These are phyloP conservation scores for Achaetomium macrosporum DNA, from an alignment of 2,329 filamentous ascomycete species.

Conservation along the genomic window DNA sequence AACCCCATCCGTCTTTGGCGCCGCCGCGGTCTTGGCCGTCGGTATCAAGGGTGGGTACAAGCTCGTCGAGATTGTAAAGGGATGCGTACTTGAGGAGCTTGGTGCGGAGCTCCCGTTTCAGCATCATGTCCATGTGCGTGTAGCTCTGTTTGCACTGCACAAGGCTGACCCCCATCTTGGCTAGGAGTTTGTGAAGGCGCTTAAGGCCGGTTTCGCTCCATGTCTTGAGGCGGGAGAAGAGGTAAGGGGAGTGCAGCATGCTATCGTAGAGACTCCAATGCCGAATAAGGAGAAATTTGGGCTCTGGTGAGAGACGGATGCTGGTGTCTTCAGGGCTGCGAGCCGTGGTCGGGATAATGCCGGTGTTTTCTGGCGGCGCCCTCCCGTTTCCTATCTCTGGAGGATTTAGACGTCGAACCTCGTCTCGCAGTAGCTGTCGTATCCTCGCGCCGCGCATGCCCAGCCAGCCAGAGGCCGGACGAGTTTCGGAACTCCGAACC, in stretches of 20 bases:
- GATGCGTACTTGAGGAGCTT: slow-evolving; percentile 88
- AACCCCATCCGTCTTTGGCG: slow-evolving; percentile 90
- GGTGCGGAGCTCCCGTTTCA: slow-evolving; percentile 80
- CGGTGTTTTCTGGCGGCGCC: slow-evolving; percentile 59
- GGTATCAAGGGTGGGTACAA: slow-evolving; percentile 74
- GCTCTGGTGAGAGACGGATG: slow-evolving; percentile 89
- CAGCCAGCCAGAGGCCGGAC: slow-evolving; percentile 64
- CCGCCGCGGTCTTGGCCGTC: slow-evolving; percentile 64
- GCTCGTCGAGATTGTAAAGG: slow-evolving; percentile 86
- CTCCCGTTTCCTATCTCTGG: slow-evolving; percentile 58
- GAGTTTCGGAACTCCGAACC: slow-evolving; percentile 50
- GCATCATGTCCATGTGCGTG: slow-evolving; percentile 96
- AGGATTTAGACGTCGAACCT: slow-evolving; percentile 89
- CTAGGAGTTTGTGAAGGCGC: slow-evolving; percentile 84
- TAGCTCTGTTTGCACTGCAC: slow-evolving; percentile 94
- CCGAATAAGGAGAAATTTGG: slow-evolving; percentile 82
- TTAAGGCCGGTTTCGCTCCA: slow-evolving; percentile 90
- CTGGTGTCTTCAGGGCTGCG: slow-evolving; percentile 84
- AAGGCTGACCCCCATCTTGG: slow-evolving; percentile 95
- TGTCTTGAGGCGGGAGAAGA: slow-evolving; percentile 85
- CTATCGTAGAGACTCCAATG: slow-evolving; percentile 98
- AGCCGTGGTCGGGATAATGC: slow-evolving; percentile 84
- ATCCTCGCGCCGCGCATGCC: slow-evolving; percentile 77
- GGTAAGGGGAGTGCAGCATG: slow-evolving; percentile 94
- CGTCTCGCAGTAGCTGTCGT: slow-evolving; percentile 79